Base-by-base conservation (phyloP, 441 rosid species). In the Erodium moschatum region DNA sequence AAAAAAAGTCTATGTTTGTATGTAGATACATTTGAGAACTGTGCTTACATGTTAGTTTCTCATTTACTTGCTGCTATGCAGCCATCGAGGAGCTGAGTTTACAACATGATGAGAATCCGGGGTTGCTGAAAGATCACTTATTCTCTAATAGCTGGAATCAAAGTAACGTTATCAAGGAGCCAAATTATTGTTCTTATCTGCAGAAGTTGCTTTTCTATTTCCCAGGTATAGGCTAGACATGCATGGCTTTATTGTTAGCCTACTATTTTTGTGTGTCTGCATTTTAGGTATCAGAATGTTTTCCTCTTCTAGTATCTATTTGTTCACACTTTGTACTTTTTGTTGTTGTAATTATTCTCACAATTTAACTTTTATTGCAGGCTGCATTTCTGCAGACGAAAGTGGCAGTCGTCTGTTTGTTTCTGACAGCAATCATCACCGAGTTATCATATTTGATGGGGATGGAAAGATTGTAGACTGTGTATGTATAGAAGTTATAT, bases 351-450 rank as follows among this genome's bases (percentile, higher is more conserved):
- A 20, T 2, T 56, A 6, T 18, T 56, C 62, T 78, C 71, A 71
- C 46, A 63, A 35, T 63, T 64, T 61, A 18, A 56, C 65, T 61
- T 77, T 77, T 74, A 60, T 77, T 67, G 24, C 84, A 91, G 97
- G 88, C 60, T 85, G 97, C 73, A 67, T 94, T 67, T 83, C 91
- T 78, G 87, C 89, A 67, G 92, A 91, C 76, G 88, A 85, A 82
- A 70, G 52, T 82, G 86, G 88, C 40, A 65, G 75, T 69, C 85
- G 85, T 38, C 69, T 94, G 67, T 91, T 91, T 77, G 81, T 94
- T 74, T 94, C 99, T 46, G 99, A 94, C 83, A 84, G 85, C 83
- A 91, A 91, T 78, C 97, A 94, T 85, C 99, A 94, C 79, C 94
- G 99, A 27, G 80, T 94, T 67, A 82, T 94, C 58, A 73, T 89